phyloP scores from a whole-genome alignment of 2,329 filamentous ascomycete genomes.

The Fusarium caatingaense region DNA sequence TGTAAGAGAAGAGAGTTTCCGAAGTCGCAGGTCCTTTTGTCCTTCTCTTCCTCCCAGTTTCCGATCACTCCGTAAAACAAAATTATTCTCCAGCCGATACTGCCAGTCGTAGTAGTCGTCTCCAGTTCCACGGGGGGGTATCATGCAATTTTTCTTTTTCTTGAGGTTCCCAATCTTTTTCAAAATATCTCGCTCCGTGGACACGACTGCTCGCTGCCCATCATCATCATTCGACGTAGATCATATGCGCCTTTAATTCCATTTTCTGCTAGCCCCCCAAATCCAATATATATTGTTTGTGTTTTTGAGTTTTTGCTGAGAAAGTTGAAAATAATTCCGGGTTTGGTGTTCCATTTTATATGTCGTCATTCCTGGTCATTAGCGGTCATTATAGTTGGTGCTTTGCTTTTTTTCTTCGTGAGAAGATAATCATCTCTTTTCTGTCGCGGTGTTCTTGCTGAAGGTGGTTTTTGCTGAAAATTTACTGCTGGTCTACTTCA shows the following conservation, averaged over 20 bases:
- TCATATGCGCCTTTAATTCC: conserved; percentile 11
- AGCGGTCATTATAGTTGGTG: conserved; percentile 31
- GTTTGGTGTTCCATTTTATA: conserved; percentile 20
- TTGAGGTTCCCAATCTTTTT: conserved; percentile 30
- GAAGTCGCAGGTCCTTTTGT: not conserved
- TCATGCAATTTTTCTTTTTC: conserved; percentile 32
- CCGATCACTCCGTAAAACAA: conserved; percentile 8
- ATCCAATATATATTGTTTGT: conserved; percentile 5
- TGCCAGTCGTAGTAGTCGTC: conserved; percentile 32
- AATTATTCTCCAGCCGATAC: conserved; percentile 14
- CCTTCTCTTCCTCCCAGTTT: not conserved
- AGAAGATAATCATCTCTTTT: not conserved
- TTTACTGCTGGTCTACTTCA: conserved; percentile 24
- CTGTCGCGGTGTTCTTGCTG: not conserved
- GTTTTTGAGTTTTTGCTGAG: conserved; percentile 20
- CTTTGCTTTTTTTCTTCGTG: conserved; percentile 15
- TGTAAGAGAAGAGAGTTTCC: conserved; percentile 13
- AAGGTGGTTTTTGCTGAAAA: not conserved
- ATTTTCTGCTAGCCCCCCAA: conserved; percentile 3
- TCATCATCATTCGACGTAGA: conserved; percentile 31
- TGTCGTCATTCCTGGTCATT: conserved; percentile 39
- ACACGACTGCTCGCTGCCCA: conserved; percentile 37
- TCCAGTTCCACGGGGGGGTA: conserved; percentile 37
- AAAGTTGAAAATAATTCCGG: conserved; percentile 7
- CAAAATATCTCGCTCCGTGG: conserved; percentile 24